Percentiles rank a stretch among this genome's conserved stretches.
Conservation (phyloP, 371 early-diverging fungal genomes). For the Astathelohania contejeani region DNA sequence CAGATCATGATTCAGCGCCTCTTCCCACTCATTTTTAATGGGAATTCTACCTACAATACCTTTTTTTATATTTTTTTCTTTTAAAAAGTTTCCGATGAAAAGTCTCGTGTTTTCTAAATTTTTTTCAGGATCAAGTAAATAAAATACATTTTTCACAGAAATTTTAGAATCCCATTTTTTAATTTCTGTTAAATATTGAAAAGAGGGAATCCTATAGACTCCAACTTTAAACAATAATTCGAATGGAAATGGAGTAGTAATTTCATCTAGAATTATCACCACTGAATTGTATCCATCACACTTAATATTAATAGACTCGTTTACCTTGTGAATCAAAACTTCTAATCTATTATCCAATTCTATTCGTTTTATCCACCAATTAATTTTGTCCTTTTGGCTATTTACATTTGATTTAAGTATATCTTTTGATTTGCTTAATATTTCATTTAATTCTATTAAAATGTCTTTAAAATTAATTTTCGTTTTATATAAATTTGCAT, state of each 20-base stretch:
- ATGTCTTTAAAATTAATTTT: background rate
- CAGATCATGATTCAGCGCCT: slow-evolving; percentile 10
- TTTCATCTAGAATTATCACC: slow-evolving; percentile 24
- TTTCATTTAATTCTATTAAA: slow-evolving; percentile 1
- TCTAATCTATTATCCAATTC: slow-evolving; percentile 20
- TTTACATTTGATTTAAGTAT: slow-evolving; percentile 17
- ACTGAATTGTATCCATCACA: too few species aligned
- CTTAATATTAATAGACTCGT: background rate
- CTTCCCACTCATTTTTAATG: slow-evolving; percentile 1
- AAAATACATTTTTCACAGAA: slow-evolving; percentile 10
- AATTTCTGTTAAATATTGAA: slow-evolving; percentile 15
- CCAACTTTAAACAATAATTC: slow-evolving; percentile 12
- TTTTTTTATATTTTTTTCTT: too few species aligned
- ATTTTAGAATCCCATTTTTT: too few species aligned
- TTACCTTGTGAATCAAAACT: slow-evolving; percentile 5
- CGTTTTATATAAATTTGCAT: background rate
- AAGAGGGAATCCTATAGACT: slow-evolving; percentile 21
- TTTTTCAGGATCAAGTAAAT: slow-evolving; percentile 44
- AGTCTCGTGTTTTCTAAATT: slow-evolving; percentile 33
- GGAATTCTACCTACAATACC: background rate
- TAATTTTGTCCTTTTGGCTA: slow-evolving; percentile 7
- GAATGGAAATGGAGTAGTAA: slow-evolving; percentile 28
- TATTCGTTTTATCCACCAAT: slow-evolving; percentile 34
- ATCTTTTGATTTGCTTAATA: slow-evolving; percentile 9
- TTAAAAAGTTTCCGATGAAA: too few species aligned